Evolutionary conservation across 805 yeast genomes (phyloP).

Genomic region (Lachancea sp.): DNA sequence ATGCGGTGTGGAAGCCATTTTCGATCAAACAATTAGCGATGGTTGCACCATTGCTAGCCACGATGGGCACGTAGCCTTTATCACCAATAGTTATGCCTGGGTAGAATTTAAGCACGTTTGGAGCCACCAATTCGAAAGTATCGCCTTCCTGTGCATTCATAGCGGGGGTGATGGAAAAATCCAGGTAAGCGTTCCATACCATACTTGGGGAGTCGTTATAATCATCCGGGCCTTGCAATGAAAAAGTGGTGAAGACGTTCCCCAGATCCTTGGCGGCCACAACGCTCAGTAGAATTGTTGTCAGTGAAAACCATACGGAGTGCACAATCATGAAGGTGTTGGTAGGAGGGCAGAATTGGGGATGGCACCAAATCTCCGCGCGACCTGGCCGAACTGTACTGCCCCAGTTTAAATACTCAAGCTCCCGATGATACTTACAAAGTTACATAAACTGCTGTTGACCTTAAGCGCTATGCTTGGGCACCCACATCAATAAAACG

Average conservation of each 20-base stretch:
- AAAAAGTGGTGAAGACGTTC: constrained; percentile 13
- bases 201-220: constrained; percentile 2
- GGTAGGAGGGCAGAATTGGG: no score
- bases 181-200: constrained; percentile 12
- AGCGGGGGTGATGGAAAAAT: constrained; percentile 10
- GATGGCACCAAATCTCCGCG: no score
- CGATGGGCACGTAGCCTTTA: constrained; percentile 2
- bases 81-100: constrained; percentile 3
- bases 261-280: constrained; percentile 14
- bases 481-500: no score
- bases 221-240: constrained; percentile 3
- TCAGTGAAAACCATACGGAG: constrained; percentile 1
- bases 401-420: neutral
- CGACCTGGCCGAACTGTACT: no score
- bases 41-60: constrained; percentile 2
- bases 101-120: constrained; percentile 13
- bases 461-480: no score
- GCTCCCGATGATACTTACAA: no score
- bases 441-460: no score
- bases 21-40: constrained; percentile 8
- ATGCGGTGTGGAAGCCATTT: constrained; percentile 3
- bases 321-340: constrained; percentile 3
- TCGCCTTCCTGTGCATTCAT: constrained; percentile 14
- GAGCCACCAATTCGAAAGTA: constrained; percentile 11
- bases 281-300: neutral